Base-by-base conservation (phyloP, 2,329 filamentous ascomycete species). In the Claviceps sp. region DNA sequence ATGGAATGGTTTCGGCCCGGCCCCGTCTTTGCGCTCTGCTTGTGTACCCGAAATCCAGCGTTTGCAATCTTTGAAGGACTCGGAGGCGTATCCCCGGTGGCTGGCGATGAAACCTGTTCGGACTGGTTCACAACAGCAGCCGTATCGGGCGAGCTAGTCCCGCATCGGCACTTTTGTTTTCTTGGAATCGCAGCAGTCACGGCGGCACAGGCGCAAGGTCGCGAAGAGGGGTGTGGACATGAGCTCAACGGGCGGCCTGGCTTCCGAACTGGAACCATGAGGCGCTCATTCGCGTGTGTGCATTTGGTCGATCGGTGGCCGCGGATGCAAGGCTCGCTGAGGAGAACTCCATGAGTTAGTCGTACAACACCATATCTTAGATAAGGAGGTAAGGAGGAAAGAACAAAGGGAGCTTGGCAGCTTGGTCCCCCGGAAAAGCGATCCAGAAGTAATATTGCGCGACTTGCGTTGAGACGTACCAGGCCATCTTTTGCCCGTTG, bases 271-370 rank as follows among this genome's bases (percentile, higher is more conserved):
- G 81, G 80, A 3, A 86, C 72, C 73, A 87, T 80, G 37, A 86
- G 69, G 53, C 83, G 78, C 59, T 86, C 82, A 56, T 75, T 74
- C 54, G 73, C 75, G 62, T 88, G 84, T 47, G 77, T 82, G 66
- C 84, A 88, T 71, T 85, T 86, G 50, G 83, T 86, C 34, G 84
- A 87, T 59, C 84, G 80, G 66, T 88, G 84, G 52, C 84, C 84
- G 61, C 83, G 80, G 59, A 87, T 87, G 64, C 84, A 87, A 61
- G 83, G 83, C 72, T 80, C 80, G 67, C 83, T 87, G 59, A 20
- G 39, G 4, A 9, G 8, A 17, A 29, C 14, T 14, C 17, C 16
- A 39, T 52, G 37, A 52, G 46, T 52, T 22, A n/a, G 16, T 13
- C 14, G 20, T 45, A 34, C 29, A 29, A 6, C 9, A 13, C 11